Base-by-base conservation (phyloP, 768 basidiomycete genomes). In the Leccinum truebloodii region DNA sequence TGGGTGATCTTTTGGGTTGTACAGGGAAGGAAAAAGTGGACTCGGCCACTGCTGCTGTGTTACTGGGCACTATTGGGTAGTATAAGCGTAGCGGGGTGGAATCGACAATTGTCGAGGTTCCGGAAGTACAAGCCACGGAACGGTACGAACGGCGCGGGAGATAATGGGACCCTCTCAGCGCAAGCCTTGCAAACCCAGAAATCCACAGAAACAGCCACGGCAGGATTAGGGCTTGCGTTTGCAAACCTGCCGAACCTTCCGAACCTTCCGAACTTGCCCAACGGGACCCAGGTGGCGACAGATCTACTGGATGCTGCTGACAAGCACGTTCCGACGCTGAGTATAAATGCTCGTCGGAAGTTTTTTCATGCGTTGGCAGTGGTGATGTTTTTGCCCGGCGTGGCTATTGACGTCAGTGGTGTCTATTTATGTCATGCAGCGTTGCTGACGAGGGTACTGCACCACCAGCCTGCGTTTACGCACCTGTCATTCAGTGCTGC, bases 321-420 rank as follows among this genome's bases (percentile, higher is more conserved):
- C 74, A 94, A 94, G 74, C 88, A 86, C 62, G 89, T 96, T 61
- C 94, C 95, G 22, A 94, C 92, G 56, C 78, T 98, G 58, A 86
- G 89, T 52, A 78, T 98, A 64, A 98, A 99, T 73, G 92, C 91
- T 26, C 82, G 97, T 61, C 83, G 97, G 54, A 99, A 99, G 75
- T 98, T 91, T 75, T 99, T 99, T 77, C 97, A 99, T 76, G 94
- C 87, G 24, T 79, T 98, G 57, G 94, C 96, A 2, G 95, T 98
- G 51, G 81, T 92, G 30, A 97, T 98, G 95, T 98, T 99, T 71
- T 77, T 96, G 34, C 97, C 97, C 7, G 97, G 97, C 0, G 86
- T 98, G 60, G 92, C 88, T 1, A 74, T 93, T 71, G 97, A 98
- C 75, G 95, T 95, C 69, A 78, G 90, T 84, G 34, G 61, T 52